Evolutionary conservation across 139 green algal species (phyloP).

Genomic region (Nannochloris sp.): DNA sequence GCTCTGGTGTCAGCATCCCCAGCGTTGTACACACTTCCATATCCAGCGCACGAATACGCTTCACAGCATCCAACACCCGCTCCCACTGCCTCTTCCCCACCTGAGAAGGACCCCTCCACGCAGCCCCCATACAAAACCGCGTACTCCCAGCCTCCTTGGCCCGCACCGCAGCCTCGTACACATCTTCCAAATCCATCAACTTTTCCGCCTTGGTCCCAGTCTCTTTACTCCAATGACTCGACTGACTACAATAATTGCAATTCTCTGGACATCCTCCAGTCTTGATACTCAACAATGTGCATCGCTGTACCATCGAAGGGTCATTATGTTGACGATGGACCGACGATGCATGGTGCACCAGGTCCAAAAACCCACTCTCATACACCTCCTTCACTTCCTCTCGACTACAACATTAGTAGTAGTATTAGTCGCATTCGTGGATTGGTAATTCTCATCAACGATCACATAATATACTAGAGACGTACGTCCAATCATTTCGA

Average conservation of each 20-base stretch:
- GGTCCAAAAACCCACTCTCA: constrained; percentile 81
- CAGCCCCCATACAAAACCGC: constrained; percentile 98
- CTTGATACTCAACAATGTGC: constrained; percentile 97
- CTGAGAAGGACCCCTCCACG: constrained; percentile 86
- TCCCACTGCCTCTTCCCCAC: constrained; percentile 79
- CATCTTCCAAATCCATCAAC: constrained; percentile 84
- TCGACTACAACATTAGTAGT: constrained; percentile 38
- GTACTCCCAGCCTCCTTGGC: constrained; percentile 88
- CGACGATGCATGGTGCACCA: constrained; percentile 73
- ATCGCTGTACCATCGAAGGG: constrained; percentile 87
- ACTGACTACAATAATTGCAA: constrained; percentile 93
- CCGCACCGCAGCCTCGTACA: constrained; percentile 77
- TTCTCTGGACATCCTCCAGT: constrained; percentile 96
- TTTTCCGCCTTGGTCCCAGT: constrained; percentile 85
- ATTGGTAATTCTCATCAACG: no score
- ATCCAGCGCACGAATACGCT: constrained; percentile 57
- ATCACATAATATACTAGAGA: background rate
- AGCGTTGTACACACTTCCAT: constrained; percentile 90
- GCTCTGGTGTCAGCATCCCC: constrained; percentile 57
- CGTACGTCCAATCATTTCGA: constrained; percentile 78
- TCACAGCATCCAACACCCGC: constrained; percentile 87
- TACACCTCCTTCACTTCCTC: constrained; percentile 85
- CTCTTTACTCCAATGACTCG: constrained; percentile 67
- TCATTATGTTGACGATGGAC: constrained; percentile 89
- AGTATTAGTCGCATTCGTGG: no score